Base-by-base conservation (phyloP, 495 filamentous ascomycete genomes). In the Bathelium albidoporum region DNA sequence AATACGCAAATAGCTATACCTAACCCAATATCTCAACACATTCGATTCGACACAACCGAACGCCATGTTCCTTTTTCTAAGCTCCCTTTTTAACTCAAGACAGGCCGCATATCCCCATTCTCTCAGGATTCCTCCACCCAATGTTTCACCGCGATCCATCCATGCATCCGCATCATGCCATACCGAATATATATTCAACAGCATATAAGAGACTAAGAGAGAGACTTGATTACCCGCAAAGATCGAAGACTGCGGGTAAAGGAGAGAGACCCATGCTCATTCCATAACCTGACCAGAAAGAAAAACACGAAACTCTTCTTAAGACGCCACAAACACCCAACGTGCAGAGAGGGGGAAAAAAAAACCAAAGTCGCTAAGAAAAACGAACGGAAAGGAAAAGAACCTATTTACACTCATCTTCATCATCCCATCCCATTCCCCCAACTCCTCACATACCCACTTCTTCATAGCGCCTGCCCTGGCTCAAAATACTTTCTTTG, bases 381-480 rank as follows among this genome's bases (percentile, higher is more conserved):
- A 29, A 55, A 9, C 12, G 16, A 5, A 11, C 49, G 49, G 22
- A 28, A 20, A 55, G 29, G 2, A 16, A 29, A 29, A 11, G 12
- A 29, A 26, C 5, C 18, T 55, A 55, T 55, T 9, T 55, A 55
- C 49, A 55, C 49, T 55, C 49, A 55, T 55, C 49, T 55, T 24
- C 49, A 29, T 55, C 49, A 24, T 55, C 26, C 29, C 49, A 29
- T 28, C 49, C 26, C 49, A 55, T 55, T 29, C 22, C 29, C 9
- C n/a, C n/a, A n/a, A 29, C 24, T 24, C 24, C 5, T 55, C 24
- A 55, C 24, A 9, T 20, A 26, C 24, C 49, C 12, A 2, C 12
- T 24, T 29, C 24, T 20, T 55, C 49, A 55, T 29, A 55, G 9
- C 49, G 49, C 49, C 49, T 55, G 49, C 16, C 49, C 49, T 11